A percentile compares a stretch with the other conserved stretches of the same genome.
Conservation (phyloP, 306 rosid genomes). For the Spatholobus suberectus region DNA sequence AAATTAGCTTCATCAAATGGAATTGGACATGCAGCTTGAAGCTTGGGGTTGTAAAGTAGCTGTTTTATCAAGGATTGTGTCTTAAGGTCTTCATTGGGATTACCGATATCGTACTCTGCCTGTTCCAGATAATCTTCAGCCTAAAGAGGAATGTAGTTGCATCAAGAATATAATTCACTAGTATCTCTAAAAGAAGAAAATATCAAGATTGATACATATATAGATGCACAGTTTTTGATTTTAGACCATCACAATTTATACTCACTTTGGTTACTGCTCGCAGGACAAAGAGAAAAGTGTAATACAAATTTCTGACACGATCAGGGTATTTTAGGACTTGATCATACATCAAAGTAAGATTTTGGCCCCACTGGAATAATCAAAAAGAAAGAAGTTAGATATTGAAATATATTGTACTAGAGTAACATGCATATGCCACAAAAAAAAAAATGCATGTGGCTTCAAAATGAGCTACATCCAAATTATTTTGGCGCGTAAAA, state of each 20-base stretch:
- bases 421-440: background rate
- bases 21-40: constrained; percentile 96
- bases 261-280: constrained; percentile 97
- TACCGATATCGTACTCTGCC: constrained; percentile 92
- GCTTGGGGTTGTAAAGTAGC: constrained; percentile 73
- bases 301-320: constrained; percentile 91
- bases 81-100: constrained; percentile 75
- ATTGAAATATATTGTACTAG: background rate
- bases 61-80: constrained; percentile 82
- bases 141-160: constrained; percentile 54
- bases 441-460: constrained; percentile 17
- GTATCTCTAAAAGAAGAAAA: background rate
- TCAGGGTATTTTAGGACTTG: constrained; percentile 85
- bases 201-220: constrained; percentile 17
- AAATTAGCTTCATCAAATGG: constrained; percentile 98
- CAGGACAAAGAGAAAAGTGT: constrained; percentile 90
- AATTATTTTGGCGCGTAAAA: background rate
- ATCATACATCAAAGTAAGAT: constrained; percentile 77
- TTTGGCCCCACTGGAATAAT: constrained; percentile 88
- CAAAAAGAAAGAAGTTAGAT: constrained; percentile 32
- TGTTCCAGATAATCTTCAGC: constrained; percentile 90
- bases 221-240: background rate
- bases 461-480: background rate
- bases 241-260: constrained; percentile 26
- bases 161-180: constrained; percentile 25